Conservation (phyloP, 2,329 filamentous ascomycete genomes). For the Grosmannia huntii region DNA sequence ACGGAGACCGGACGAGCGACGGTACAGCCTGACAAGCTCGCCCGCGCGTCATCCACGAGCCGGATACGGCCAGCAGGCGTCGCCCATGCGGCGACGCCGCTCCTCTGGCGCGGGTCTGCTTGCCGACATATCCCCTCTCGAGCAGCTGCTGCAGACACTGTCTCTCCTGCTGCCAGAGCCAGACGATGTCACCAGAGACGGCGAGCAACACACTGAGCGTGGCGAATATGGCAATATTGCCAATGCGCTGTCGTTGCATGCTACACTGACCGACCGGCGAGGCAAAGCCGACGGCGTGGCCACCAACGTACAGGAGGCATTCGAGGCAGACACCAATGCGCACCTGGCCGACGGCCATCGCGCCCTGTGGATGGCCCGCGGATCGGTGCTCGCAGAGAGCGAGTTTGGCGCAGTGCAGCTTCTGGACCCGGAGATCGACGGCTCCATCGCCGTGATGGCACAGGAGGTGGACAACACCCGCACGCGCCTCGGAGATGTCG, state of each 20-base stretch:
- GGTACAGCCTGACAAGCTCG: constrained; percentile 17
- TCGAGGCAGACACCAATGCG: constrained; percentile 29
- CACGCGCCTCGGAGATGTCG: constrained; percentile 14
- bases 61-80: constrained; percentile 10
- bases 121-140: constrained; percentile 26
- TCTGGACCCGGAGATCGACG: constrained; percentile 39
- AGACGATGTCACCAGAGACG: constrained; percentile 9
- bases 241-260: constrained; percentile 15
- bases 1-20: constrained; percentile 4
- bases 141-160: constrained; percentile 35
- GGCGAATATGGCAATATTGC: constrained; percentile 2
- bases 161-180: constrained; percentile 29
- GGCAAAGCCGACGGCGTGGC: constrained; percentile 31
- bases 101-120: constrained; percentile 21
- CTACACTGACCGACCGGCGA: constrained; percentile 25
- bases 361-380: constrained; percentile 35
- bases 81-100: constrained; percentile 23
- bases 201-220: neutral
- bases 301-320: constrained; percentile 32
- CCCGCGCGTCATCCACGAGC: constrained; percentile 19
- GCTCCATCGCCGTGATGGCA: constrained; percentile 31
- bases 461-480: constrained; percentile 20
- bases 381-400: constrained; percentile 40
- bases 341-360: constrained; percentile 33
- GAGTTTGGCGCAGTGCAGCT: constrained; percentile 34